Conservation (phyloP, 2,329 filamentous ascomycete genomes). For the Stylonectria norvegica region DNA sequence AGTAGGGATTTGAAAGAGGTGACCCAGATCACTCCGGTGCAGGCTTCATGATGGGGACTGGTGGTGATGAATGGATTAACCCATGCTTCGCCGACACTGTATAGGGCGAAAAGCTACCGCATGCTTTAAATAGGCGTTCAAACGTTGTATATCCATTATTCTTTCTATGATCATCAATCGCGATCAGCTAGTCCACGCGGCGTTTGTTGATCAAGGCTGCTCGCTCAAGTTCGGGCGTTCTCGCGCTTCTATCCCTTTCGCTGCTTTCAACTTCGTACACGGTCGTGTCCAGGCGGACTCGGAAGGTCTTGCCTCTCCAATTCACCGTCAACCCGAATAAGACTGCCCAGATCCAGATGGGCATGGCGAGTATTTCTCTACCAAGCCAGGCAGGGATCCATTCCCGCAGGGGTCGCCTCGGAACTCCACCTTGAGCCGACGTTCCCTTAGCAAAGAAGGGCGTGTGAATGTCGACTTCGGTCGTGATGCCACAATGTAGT, state of each 20-base stretch:
- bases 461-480: conserved; percentile 69
- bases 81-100: too few relatives aligned
- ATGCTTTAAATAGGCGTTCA: too few relatives aligned
- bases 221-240: conserved; percentile 25
- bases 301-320: conserved; percentile 82
- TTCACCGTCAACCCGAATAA: conserved; percentile 81
- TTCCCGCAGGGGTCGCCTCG: conserved; percentile 57
- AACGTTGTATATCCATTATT: too few relatives aligned
- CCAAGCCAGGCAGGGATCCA: conserved; percentile 85
- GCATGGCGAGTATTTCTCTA: conserved; percentile 76
- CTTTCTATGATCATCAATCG: too few relatives aligned
- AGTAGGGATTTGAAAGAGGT: conserved; percentile 25
- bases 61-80: conserved; percentile 21
- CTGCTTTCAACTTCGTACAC: conserved; percentile 48
- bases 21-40: conserved; percentile 19
- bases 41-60: conserved; percentile 7
- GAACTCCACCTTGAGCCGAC: conserved; percentile 33
- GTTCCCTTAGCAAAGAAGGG: conserved; percentile 66
- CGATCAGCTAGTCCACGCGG: conserved; percentile 21
- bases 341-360: conserved; percentile 88
- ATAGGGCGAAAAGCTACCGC: too few relatives aligned
- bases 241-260: conserved; percentile 7
- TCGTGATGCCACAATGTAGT: conserved; percentile 68
- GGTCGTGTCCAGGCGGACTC: conserved; percentile 78
- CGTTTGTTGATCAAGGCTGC: conserved; percentile 22